phyloP scores from a whole-genome alignment of 345 rosid genomes.

The Euphorbia lathyris region DNA sequence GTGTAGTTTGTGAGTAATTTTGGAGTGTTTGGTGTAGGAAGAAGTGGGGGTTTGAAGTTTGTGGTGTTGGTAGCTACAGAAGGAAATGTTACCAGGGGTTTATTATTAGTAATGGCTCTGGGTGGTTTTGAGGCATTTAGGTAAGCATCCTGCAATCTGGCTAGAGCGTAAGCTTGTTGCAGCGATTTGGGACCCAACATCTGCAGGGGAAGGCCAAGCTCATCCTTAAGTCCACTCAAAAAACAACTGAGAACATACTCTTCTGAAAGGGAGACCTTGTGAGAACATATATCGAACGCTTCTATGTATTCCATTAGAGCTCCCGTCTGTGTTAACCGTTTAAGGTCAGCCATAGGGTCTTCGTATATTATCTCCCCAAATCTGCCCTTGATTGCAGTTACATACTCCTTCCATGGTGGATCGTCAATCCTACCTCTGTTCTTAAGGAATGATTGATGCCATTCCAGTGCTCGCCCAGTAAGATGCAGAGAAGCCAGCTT shows the following conservation, averaged over 20 bases:
- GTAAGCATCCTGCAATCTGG: background rate
- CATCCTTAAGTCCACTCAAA: background rate
- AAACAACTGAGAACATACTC: background rate
- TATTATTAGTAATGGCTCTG: background rate
- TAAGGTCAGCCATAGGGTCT: background rate
- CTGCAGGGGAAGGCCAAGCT: background rate
- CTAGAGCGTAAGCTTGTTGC: background rate
- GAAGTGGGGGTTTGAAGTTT: background rate
- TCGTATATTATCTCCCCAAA: background rate
- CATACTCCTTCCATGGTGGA: background rate
- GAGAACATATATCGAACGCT: background rate
- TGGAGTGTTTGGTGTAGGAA: background rate
- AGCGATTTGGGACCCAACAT: background rate
- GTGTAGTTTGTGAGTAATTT: background rate
- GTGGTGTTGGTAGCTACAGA: too few species aligned
- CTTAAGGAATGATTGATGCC: background rate
- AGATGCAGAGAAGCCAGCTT: background rate
- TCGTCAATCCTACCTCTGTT: background rate
- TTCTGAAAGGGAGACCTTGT: background rate
- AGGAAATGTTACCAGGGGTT: too few species aligned
- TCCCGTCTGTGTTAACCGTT: background rate
- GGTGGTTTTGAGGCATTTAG: background rate
- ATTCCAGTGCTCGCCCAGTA: background rate
- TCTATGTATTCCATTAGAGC: background rate
- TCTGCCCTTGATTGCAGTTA: too few species aligned